These are phyloP conservation scores for Penicillium decumbens DNA, from an alignment of 2,329 filamentous ascomycete genomes.

Conservation along the genomic window DNA sequence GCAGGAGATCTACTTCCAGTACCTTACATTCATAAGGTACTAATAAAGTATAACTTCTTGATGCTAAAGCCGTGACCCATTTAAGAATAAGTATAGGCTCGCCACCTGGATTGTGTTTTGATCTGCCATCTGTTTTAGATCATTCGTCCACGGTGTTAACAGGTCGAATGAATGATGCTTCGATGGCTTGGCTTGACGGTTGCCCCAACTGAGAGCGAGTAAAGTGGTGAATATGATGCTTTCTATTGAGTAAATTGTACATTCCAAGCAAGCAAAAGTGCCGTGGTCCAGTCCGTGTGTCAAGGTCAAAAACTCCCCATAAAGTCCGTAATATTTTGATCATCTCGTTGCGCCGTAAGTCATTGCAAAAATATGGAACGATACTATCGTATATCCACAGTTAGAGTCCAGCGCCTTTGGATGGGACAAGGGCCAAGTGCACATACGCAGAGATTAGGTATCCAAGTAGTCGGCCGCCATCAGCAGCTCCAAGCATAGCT, in stretches of 20 bases:
- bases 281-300: neutral
- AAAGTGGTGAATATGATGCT: neutral
- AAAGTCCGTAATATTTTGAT: constrained; percentile 3
- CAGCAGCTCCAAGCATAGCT: constrained; percentile 61
- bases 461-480: constrained; percentile 65
- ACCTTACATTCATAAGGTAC: neutral
- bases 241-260: constrained; percentile 1
- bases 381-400: neutral
- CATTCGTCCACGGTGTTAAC: constrained; percentile 35
- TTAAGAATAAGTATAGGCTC: neutral
- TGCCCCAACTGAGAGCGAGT: neutral
- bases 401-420: neutral
- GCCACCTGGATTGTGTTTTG: constrained; percentile 7
- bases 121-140: constrained; percentile 51
- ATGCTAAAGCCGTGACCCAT: neutral
- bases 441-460: constrained; percentile 27
- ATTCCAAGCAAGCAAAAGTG: constrained; percentile 4
- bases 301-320: constrained; percentile 12
- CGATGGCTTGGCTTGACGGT: constrained; percentile 24
- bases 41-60: neutral
- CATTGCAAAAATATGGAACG: constrained; percentile 1
- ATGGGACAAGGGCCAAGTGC: neutral
- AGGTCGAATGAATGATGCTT: constrained; percentile 36
- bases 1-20: neutral
- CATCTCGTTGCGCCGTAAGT: constrained; percentile 16